Evolutionary conservation across 225 moss, liverwort and hornwort genomes (phyloP), one percentile per base, ranked within the genome.

Genomic region (Marchantia paleacea): DNA sequence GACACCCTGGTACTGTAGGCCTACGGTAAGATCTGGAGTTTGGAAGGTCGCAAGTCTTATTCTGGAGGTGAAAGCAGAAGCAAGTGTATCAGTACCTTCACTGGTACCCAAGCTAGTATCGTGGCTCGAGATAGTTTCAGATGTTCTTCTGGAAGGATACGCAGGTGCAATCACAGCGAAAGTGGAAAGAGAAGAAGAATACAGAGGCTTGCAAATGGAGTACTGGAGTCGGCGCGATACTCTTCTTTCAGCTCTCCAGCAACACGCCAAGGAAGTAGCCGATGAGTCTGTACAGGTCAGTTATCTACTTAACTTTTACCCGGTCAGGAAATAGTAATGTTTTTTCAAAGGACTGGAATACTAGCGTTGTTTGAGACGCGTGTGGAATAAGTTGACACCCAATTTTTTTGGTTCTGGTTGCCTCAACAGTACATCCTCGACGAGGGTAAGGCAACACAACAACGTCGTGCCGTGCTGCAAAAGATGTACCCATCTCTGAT

Each of bases 151-250:
- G 72, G 97, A 99, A 82, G 92, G 91, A 47, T 99, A 95, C 72
- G 95, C 95, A 61, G 95, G 95, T 80, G 97, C 95, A 64, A 99
- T 99, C 29, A 92, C 93, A 68, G 93, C 97, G 72, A 99, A 94
- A 84, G 93, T 99, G 49, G 97, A 99, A 83, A 87, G 95, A 52
- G 97, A 95, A 86, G 97, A 99, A 86, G 97, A 99, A 84, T 95
- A 94, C 68, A 85, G 97, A 80, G 95, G 95, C 78, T 86, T 99
- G 75, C 97, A 99, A 88, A 95, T 92, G 95, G 97, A 99, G 73
- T 99, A 99, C 82, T 95, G 97, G 93, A 95, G 84, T 74, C 89
- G 95, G 72, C 86, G 97, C 62, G 92, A 95, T 78, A 85, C 88
- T 26, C 90, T 99, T 79, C 91, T 99, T 20, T 82, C 74, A 84